Conservation (phyloP, 1,139 yeast species). For the Geotrichum histeridarum region DNA sequence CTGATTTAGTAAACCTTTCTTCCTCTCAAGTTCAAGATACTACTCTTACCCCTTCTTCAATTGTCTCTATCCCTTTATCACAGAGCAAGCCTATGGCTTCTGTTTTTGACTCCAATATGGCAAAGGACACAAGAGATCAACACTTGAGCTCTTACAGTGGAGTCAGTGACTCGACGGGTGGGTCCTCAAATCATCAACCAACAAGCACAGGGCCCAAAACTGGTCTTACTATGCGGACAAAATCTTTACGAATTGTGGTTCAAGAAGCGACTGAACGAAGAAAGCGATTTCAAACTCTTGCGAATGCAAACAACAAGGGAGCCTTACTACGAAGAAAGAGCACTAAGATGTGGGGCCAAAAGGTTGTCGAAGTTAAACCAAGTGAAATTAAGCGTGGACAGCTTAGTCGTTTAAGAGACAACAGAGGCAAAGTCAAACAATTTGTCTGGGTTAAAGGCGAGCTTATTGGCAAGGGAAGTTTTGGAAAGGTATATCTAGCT, state of each 20-base stretch:
- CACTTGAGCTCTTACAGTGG: neutral
- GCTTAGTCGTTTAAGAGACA: conserved; percentile 54
- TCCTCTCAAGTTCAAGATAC: conserved; percentile 4
- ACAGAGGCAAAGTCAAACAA: conserved; percentile 67
- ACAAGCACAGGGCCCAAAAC: conserved; percentile 1
- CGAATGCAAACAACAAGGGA: conserved; percentile 28
- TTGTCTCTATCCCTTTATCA: neutral
- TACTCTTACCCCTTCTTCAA: conserved; percentile 4
- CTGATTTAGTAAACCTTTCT: neutral
- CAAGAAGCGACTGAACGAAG: conserved; percentile 75
- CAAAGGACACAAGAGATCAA: neutral
- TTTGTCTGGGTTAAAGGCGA: conserved; percentile 99
- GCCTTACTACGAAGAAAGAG: conserved; percentile 60
- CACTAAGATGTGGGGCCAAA: conserved; percentile 97
- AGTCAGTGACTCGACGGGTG: conserved; percentile 2
- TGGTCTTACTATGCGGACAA: conserved; percentile 43
- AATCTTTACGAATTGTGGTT: conserved; percentile 87
- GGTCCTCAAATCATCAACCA: neutral
- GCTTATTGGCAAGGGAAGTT: conserved; percentile 91
- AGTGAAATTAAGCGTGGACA: conserved; percentile 55
- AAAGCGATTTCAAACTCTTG: conserved; percentile 37
- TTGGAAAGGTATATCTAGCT: conserved; percentile 92
- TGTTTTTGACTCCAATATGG: neutral
- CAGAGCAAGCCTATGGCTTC: neutral
- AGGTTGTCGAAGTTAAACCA: conserved; percentile 84